Conservation (phyloP, 768 basidiomycete species). For the Agrocybe chaxingu region DNA sequence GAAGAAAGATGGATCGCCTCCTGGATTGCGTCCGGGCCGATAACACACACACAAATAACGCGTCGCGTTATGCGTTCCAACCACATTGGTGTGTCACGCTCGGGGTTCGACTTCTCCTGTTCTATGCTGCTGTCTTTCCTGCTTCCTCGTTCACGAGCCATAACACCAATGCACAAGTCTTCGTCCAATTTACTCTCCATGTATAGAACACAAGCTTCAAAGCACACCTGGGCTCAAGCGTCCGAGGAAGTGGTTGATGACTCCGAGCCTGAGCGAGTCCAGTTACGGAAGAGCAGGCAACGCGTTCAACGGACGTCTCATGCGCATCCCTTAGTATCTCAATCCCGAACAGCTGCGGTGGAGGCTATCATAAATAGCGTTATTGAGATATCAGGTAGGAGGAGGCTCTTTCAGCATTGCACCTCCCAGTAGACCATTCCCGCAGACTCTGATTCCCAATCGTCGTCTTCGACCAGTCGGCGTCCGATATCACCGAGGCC, state of each 20-base stretch:
- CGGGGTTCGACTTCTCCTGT: neutral
- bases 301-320: slow-evolving; percentile 8
- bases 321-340: neutral
- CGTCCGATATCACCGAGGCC: neutral
- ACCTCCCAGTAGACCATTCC: neutral
- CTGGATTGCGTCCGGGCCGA: neutral
- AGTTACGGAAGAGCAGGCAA: slow-evolving; percentile 20
- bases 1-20: neutral
- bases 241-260: slow-evolving; percentile 54
- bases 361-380: slow-evolving; percentile 1
- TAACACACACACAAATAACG: slow-evolving; percentile 39
- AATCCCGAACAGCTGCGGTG: neutral
- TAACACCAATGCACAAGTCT: neutral
- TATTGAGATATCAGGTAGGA: slow-evolving; percentile 24
- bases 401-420: neutral
- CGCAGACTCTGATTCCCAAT: slow-evolving; percentile 16
- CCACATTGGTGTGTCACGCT: neutral
- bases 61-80: slow-evolving; percentile 36
- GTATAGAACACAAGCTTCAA: neutral
- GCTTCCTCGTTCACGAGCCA: too few species aligned
- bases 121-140: neutral
- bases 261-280: slow-evolving; percentile 69
- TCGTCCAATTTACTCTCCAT: neutral
- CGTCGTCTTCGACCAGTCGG: neutral
- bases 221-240: neutral